phyloP scores from a whole-genome alignment of 2,329 filamentous ascomycete species.

The Alternaria metachromatica region DNA sequence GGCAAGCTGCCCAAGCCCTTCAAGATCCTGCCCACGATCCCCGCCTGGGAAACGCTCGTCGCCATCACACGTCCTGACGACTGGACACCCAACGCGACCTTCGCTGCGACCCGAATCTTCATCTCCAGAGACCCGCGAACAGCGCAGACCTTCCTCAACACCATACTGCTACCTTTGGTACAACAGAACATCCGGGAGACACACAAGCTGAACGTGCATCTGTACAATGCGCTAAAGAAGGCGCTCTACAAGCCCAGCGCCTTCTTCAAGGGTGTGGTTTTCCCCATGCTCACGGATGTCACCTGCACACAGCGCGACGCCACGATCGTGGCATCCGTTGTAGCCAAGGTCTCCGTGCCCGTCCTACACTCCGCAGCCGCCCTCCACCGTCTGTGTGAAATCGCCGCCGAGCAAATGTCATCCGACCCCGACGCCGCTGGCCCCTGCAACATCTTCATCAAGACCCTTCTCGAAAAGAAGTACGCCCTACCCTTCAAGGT shows the following conservation, averaged over 20 bases:
- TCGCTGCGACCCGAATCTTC: constrained; percentile 91
- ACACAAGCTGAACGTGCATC: constrained; percentile 92
- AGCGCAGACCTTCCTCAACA: constrained; percentile 84
- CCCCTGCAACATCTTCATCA: constrained; percentile 94
- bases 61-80: constrained; percentile 80
- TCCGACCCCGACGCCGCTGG: constrained; percentile 85
- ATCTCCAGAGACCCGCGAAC: constrained; percentile 81
- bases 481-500: constrained; percentile 96
- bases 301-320: constrained; percentile 94
- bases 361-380: constrained; percentile 93
- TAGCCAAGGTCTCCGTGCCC: constrained; percentile 84
- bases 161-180: constrained; percentile 86
- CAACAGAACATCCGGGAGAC: constrained; percentile 92
- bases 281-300: constrained; percentile 82
- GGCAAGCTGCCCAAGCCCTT: constrained; percentile 98
- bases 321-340: constrained; percentile 85
- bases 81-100: constrained; percentile 81
- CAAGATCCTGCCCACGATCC: constrained; percentile 92
- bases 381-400: constrained; percentile 89
- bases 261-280: constrained; percentile 96
- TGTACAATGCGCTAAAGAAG: constrained; percentile 94
- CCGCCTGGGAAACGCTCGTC: constrained; percentile 89
- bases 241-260: constrained; percentile 90
- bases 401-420: constrained; percentile 87
- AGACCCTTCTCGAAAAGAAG: constrained; percentile 91